Conservation (phyloP, 495 filamentous ascomycete species). For the Aspergillus incahuasiensis region DNA sequence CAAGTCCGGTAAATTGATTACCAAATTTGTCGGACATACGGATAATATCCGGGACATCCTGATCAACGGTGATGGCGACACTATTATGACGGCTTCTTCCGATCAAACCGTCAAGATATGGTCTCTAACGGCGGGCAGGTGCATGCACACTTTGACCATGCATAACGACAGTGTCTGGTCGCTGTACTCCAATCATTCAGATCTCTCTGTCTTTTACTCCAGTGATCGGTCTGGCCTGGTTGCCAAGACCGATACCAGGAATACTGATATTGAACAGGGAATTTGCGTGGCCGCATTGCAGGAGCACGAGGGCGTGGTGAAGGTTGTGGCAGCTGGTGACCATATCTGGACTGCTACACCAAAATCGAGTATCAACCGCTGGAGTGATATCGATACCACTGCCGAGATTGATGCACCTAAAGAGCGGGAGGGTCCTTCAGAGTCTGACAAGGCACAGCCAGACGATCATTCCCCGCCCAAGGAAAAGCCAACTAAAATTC, state of each 20-base stretch:
- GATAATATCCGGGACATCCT: slow-evolving; percentile 90
- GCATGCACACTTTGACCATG: slow-evolving; percentile 97
- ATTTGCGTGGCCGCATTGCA: slow-evolving; percentile 82
- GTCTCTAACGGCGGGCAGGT: slow-evolving; percentile 89
- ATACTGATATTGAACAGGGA: slow-evolving; percentile 82
- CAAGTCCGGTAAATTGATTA: slow-evolving; percentile 80
- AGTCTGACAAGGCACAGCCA: not conserved
- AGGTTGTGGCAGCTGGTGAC: slow-evolving; percentile 73
- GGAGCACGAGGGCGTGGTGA: slow-evolving; percentile 85
- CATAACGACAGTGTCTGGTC: slow-evolving; percentile 98
- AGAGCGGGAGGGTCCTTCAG: slow-evolving; percentile 35
- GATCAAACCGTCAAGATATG: slow-evolving; percentile 97
- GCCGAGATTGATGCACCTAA: slow-evolving; percentile 52
- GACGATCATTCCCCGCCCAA: slow-evolving; percentile 13
- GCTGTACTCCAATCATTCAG: slow-evolving; percentile 80
- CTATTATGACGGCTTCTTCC: slow-evolving; percentile 89
- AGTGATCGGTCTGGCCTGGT: slow-evolving; percentile 87
- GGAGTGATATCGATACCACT: slow-evolving; percentile 80
- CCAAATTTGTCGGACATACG: slow-evolving; percentile 97
- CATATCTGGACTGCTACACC: slow-evolving; percentile 93
- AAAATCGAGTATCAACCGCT: slow-evolving; percentile 91
- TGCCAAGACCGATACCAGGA: slow-evolving; percentile 86
- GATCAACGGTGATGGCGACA: slow-evolving; percentile 82
- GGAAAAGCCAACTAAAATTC: slow-evolving; percentile 57
- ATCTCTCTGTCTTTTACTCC: slow-evolving; percentile 86